A percentile compares a stretch with the other conserved stretches of the same genome.
These are phyloP conservation scores for Penicillium thymicola DNA, from an alignment of 2,329 filamentous ascomycete genomes.

Conservation along the genomic window DNA sequence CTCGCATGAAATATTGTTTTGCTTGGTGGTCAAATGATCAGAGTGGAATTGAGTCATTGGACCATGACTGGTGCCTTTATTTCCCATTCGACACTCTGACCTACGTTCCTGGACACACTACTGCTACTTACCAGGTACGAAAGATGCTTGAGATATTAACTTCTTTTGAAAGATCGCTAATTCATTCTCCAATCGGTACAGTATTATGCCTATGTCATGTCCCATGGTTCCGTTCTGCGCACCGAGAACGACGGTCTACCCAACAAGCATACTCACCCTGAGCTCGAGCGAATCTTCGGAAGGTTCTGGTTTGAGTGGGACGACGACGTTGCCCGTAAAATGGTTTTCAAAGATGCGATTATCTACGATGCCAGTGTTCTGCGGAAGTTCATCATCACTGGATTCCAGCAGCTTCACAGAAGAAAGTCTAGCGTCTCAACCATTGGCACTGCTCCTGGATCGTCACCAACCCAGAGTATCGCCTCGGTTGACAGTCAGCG, in stretches of 20 bases:
- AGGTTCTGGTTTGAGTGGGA: constrained; percentile 10
- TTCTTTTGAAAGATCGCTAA: constrained; percentile 2
- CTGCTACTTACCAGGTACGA: constrained; percentile 29
- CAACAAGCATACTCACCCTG: neutral
- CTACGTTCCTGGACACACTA: constrained; percentile 22
- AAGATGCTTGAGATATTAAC: neutral
- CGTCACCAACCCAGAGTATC: neutral
- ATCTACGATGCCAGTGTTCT: constrained; percentile 6
- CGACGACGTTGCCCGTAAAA: neutral
- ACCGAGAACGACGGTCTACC: neutral
- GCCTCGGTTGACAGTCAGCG: neutral
- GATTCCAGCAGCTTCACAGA: neutral
- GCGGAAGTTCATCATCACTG: constrained; percentile 8
- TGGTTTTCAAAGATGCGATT: constrained; percentile 1
- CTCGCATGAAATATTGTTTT: constrained; percentile 41
- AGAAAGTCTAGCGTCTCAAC: neutral
- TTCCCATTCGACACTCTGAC: constrained; percentile 43
- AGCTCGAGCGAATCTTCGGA: constrained; percentile 3
- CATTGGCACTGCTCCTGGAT: neutral
- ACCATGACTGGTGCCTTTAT: neutral
- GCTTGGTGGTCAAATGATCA: neutral
- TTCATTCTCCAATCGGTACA: neutral
- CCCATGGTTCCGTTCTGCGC: neutral
- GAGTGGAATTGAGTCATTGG: neutral
- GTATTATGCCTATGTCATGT: constrained; percentile 9